Percentiles rank a stretch among this genome's conserved stretches.
These are phyloP conservation scores for Rubia peregrina DNA, from an alignment of 305 asterid species.

Conservation along the genomic window DNA sequence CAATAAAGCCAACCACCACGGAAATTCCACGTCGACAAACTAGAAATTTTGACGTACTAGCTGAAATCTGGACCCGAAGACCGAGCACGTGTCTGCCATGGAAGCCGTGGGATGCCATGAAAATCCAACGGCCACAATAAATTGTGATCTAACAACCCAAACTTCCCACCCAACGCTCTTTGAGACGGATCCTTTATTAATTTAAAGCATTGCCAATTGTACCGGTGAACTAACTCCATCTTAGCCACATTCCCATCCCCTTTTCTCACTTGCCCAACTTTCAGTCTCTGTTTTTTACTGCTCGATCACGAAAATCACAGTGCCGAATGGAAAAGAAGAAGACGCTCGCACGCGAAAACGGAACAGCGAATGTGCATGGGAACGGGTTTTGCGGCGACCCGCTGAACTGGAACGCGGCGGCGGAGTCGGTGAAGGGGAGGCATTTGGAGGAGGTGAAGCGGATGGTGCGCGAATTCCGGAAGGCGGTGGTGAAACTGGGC, in stretches of 20 bases:
- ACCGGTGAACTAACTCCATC: constrained; percentile 6
- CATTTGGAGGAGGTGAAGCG: constrained; percentile 75
- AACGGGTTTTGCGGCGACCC: constrained; percentile 34
- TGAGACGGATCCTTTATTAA: constrained; percentile 9
- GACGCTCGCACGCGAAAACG: neutral
- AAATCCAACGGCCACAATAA: constrained; percentile 4
- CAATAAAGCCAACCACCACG: constrained; percentile 9
- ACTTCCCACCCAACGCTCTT: constrained; percentile 15
- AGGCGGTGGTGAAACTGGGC: constrained; percentile 58
- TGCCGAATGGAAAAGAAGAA: neutral
- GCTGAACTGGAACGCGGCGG: constrained; percentile 70
- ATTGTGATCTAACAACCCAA: constrained; percentile 14
- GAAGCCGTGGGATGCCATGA: constrained; percentile 12
- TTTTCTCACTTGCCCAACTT: neutral
- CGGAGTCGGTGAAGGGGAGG: constrained; percentile 64
- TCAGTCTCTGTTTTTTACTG: neutral
- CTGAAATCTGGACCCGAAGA: neutral
- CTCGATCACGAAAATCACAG: no score
- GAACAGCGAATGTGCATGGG: neutral
- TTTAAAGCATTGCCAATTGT: constrained; percentile 10
- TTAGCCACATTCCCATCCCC: neutral
- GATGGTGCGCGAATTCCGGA: constrained; percentile 76
- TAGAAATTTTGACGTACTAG: no score
- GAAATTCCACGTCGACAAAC: neutral
- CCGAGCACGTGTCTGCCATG: neutral